Evolutionary conservation across 345 rosid genomes (phyloP), one percentile per base, ranked within the genome.

Genomic region (Laguncularia racemosa): DNA sequence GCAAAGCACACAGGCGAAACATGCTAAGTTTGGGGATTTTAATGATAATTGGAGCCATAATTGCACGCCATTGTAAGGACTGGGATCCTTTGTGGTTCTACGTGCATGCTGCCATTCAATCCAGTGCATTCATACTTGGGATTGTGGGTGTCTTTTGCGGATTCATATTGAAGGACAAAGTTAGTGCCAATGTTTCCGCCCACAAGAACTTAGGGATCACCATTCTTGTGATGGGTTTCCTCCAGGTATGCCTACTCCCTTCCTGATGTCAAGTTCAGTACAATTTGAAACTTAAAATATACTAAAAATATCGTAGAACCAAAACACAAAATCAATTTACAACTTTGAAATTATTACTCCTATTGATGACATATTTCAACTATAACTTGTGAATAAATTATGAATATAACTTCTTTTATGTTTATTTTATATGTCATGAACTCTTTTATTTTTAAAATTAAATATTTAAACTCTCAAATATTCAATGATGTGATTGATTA

Each of bases 21-120:
- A 89, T 84, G 79, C 9, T 80, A 6, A 80, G 96, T 0, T 92
- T 96, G 96, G 92, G 98, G 0, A 70, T 83, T 26, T 16, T 84
- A 55, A 70, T 77, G 76, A 71, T 84, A 51, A 78, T 84, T 4
- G 98, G 98, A 49, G 88, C 68, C 10, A 58, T 86, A 6, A 70
- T 76, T 4, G 93, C 86, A 56, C 76, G 96, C 1, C 51, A 84
- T 61, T 62, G 71, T 21, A 86, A 64, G 71, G 62, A 76, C 15
- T 73, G 67, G 80, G 96, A 92, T 38, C 89, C 91, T 0, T 9
- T 61, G 8, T 92, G 95, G 98, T 89, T 83, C 73, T 89, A 83
- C 62, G 20, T 65, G 3, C 98, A 89, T 53, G 49, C 47, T 0
- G 59, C 66, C 50, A 49, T 89, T 66, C 96, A 89, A 52, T 57